Percentiles rank a stretch among this genome's conserved stretches.
These are phyloP conservation scores for Cyclotella choctawhatcheeana DNA, from an alignment of 108 stramenopile genomes.

Conservation along the genomic window DNA sequence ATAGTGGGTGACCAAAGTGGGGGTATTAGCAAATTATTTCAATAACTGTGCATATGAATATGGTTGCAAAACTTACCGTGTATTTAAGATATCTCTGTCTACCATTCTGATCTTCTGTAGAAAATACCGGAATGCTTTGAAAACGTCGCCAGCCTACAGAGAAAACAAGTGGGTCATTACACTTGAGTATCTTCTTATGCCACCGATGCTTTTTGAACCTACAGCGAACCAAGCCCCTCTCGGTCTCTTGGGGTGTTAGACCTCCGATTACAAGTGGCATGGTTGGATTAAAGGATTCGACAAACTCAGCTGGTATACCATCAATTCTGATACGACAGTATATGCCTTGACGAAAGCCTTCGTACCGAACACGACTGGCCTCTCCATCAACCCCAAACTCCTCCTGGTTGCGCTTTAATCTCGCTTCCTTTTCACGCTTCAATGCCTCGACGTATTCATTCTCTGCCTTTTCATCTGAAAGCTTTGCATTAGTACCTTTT, in stretches of 20 bases:
- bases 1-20: background rate
- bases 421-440: slow-evolving; percentile 86
- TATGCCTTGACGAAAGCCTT: slow-evolving; percentile 93
- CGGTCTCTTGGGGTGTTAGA: slow-evolving; percentile 91
- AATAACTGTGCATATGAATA: no score
- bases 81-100: slow-evolving; percentile 96
- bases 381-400: slow-evolving; percentile 94
- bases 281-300: slow-evolving; percentile 78
- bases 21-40: no score
- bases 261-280: slow-evolving; percentile 95
- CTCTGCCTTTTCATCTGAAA: slow-evolving; percentile 77
- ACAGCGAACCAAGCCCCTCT: slow-evolving; percentile 83
- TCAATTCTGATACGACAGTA: slow-evolving; percentile 94
- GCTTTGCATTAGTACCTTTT: slow-evolving; percentile 56
- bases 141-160: slow-evolving; percentile 98
- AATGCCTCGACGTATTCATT: slow-evolving; percentile 78
- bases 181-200: slow-evolving; percentile 92
- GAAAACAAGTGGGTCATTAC: slow-evolving; percentile 96
- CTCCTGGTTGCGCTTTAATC: slow-evolving; percentile 75
- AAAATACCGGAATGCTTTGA: slow-evolving; percentile 91
- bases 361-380: slow-evolving; percentile 73
- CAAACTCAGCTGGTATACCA: slow-evolving; percentile 84
- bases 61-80: no score
- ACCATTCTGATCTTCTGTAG: slow-evolving; percentile 83
- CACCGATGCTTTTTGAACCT: slow-evolving; percentile 98